Conservation (phyloP, 164 flowering plant genomes). For the Vitis labrusca region DNA sequence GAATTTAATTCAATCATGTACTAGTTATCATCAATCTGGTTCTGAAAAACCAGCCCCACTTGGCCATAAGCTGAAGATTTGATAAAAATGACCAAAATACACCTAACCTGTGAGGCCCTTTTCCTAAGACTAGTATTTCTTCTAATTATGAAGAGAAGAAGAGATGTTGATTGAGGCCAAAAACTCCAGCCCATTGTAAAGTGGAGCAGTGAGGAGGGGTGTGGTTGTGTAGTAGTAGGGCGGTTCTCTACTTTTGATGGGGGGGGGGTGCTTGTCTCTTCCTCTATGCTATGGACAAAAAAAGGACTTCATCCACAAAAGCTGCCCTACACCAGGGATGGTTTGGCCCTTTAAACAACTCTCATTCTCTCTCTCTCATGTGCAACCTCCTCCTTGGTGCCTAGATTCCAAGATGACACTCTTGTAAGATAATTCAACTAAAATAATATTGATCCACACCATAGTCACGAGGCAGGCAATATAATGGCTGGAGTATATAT, state of each 20-base stretch:
- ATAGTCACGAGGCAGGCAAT: conserved; percentile 25
- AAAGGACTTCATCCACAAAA: conserved; percentile 12
- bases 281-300: conserved; percentile 20
- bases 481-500: background rate
- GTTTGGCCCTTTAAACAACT: conserved; percentile 7
- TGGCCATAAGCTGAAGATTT: no score
- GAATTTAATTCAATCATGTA: no score
- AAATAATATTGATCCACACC: conserved; percentile 10
- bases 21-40: no score
- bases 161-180: no score
- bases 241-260: conserved; percentile 25
- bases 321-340: conserved; percentile 25
- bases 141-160: no score
- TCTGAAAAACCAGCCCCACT: no score
- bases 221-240: background rate
- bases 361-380: conserved; percentile 23
- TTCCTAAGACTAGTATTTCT: no score
- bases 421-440: conserved; percentile 21
- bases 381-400: conserved; percentile 36
- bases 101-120: no score
- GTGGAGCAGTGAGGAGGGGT: background rate
- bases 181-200: background rate
- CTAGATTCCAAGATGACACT: conserved; percentile 32
- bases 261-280: conserved; percentile 28
- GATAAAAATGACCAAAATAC: no score